Conservation (phyloP, 257 asterid genomes). For the Solanum rostratum region DNA sequence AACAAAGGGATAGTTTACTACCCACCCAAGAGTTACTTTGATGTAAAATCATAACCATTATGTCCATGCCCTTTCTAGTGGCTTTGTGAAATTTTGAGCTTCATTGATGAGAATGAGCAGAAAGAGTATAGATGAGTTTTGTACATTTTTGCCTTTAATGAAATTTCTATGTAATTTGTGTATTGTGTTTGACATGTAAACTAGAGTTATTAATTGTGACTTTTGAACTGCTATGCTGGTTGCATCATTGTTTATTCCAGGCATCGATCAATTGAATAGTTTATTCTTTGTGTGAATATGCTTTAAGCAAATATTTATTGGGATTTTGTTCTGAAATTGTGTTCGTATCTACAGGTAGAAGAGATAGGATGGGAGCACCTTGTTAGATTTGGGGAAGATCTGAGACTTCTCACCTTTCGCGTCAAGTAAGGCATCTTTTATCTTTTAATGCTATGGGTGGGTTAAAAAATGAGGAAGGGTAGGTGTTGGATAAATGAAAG, state of each 20-base stretch:
- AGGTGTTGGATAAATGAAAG: background rate
- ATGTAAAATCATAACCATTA: background rate
- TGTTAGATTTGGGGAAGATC: conserved; percentile 50
- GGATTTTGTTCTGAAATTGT: background rate
- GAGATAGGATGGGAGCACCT: conserved; percentile 83
- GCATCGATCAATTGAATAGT: background rate
- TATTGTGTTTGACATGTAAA: background rate
- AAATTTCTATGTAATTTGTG: background rate
- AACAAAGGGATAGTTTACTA: background rate
- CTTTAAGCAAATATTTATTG: background rate
- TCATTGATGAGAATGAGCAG: background rate
- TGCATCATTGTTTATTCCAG: background rate
- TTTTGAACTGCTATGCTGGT: background rate
- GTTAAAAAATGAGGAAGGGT: background rate
- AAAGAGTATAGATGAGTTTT: background rate
- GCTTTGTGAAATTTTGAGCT: background rate
- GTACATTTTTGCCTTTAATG: background rate
- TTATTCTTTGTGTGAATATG: background rate
- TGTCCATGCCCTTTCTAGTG: background rate
- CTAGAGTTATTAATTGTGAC: background rate
- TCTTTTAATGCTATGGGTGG: background rate
- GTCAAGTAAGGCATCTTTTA: conserved; percentile 28
- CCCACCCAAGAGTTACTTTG: background rate
- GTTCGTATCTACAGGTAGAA: conserved; percentile 45
- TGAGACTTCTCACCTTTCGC: conserved; percentile 46